Percentiles rank a stretch among this genome's conserved stretches.
phyloP scores from a whole-genome alignment of 2,329 filamentous ascomycete genomes.

The Aspergillus sp. region DNA sequence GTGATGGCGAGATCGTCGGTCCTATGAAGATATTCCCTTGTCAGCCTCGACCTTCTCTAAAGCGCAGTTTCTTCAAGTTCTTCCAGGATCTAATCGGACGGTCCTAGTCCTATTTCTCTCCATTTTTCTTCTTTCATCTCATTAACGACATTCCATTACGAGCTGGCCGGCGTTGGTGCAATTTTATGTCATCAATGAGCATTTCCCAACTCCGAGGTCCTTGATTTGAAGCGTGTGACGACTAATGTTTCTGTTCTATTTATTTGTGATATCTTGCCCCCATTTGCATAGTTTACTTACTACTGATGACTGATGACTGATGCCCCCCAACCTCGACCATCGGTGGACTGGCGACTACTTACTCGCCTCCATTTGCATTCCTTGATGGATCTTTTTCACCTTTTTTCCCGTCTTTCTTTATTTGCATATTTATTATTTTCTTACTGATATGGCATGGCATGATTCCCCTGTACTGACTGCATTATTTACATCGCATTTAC shows the following conservation, averaged over 20 bases:
- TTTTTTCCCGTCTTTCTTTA: constrained; percentile 8
- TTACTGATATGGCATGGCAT: constrained; percentile 4
- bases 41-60: constrained; percentile 28
- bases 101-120: constrained; percentile 11
- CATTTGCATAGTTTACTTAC: constrained; percentile 11
- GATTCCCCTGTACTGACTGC: constrained; percentile 7
- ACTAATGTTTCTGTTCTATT: constrained; percentile 24
- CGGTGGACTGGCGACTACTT: constrained; percentile 28
- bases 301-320: constrained; percentile 23
- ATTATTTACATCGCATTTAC: neutral
- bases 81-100: constrained; percentile 37
- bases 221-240: constrained; percentile 18
- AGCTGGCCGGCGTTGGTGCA: constrained; percentile 15
- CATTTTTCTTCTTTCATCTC: constrained; percentile 1
- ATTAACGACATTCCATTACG: constrained; percentile 22
- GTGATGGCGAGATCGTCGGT: constrained; percentile 87
- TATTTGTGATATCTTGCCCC: constrained; percentile 5
- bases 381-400: constrained; percentile 14
- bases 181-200: constrained; percentile 10
- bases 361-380: constrained; percentile 26
- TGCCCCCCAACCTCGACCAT: constrained; percentile 4
- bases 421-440: constrained; percentile 6
- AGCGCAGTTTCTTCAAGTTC: constrained; percentile 40
- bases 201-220: constrained; percentile 9
- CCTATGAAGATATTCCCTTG: constrained; percentile 62